Evolutionary conservation across 345 rosid genomes (phyloP), one percentile per base, ranked within the genome.

Genomic region (Combretum micranthum): DNA sequence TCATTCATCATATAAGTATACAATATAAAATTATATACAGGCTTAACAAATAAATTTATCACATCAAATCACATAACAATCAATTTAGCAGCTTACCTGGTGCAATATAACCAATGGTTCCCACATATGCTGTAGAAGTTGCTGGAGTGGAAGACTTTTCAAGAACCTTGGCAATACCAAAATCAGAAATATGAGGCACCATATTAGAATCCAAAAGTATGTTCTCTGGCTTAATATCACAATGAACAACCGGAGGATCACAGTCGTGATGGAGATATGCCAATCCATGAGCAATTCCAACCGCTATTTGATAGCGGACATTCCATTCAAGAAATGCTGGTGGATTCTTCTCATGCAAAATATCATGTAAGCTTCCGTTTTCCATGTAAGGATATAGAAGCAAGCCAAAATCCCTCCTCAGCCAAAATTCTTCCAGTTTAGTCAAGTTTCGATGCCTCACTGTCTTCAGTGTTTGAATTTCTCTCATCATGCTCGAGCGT

Each of bases 211-310:
- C 90, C 60, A 90, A 55, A 18, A 90, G 93, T 64, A 90, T 77
- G 76, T 90, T 90, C 23, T 75, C 75, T 0, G 97, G 88, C 63
- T 90, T 90, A 63, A 90, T 79, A 65, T 90, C 97, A 19, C 90
- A 81, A 50, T 90, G 97, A 16, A 85, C 78, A 22, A 90, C 76
- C 0, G 85, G 69, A 19, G 95, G 97, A 67, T 79, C 60, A 26
- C 93, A 90, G 50, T 87, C 88, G 46, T 75, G 66, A 70, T 90
- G 97, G 52, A 90, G 88, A 78, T 90, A 90, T 6, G 81, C 85
- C 72, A 90, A 74, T 62, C 83, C 97, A 14, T 86, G 77, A 19
- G 97, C 88, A 2, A 67, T 73, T 52, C 95, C 97, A 15, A 83
- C 55, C 0, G 95, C 95, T 3, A 90, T 59, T 61, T 57, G 78